phyloP scores from a whole-genome alignment of 2,329 filamentous ascomycete species.

The Plenodomus biglobosus region DNA sequence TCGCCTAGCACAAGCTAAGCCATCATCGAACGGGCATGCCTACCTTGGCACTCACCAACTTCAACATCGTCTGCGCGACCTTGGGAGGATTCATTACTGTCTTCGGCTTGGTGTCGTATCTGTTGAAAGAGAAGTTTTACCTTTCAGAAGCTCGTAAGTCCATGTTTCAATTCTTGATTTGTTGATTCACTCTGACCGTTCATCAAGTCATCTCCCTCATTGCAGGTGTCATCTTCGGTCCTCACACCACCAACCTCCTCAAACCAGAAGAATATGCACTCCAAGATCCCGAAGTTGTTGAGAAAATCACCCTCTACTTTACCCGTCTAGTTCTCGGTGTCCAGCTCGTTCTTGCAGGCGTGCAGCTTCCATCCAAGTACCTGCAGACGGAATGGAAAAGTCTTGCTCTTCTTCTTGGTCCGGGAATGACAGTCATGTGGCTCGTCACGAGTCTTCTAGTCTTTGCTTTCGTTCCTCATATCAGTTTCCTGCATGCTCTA shows the following conservation, averaged over 20 bases:
- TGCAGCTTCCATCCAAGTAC: slow-evolving; percentile 84
- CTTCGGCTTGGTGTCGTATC: slow-evolving; percentile 88
- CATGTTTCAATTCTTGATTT: background rate
- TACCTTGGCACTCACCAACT: slow-evolving; percentile 67
- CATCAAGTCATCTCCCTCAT: slow-evolving; percentile 76
- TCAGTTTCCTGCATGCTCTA: slow-evolving; percentile 75
- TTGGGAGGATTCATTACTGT: slow-evolving; percentile 84
- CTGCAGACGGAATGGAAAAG: slow-evolving; percentile 76
- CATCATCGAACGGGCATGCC: slow-evolving; percentile 52
- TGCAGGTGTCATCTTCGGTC: slow-evolving; percentile 76
- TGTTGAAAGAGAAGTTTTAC: slow-evolving; percentile 87
- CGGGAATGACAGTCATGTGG: slow-evolving; percentile 88
- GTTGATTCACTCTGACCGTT: slow-evolving; percentile 8
- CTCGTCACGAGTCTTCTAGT: slow-evolving; percentile 74
- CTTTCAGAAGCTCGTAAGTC: slow-evolving; percentile 82
- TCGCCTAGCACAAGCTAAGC: background rate
- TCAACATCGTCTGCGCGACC: slow-evolving; percentile 80
- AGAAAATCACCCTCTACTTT: slow-evolving; percentile 79
- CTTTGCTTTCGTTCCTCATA: slow-evolving; percentile 71
- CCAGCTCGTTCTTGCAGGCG: slow-evolving; percentile 83
- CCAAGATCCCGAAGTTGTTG: slow-evolving; percentile 59
- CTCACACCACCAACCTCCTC: slow-evolving; percentile 74
- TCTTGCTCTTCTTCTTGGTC: slow-evolving; percentile 73
- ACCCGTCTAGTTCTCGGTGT: slow-evolving; percentile 84
- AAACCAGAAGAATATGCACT: slow-evolving; percentile 72